Percentiles rank a stretch among this genome's conserved stretches.
These are phyloP conservation scores for Xanthoparmelia taractica DNA, from an alignment of 495 filamentous ascomycete species.

Conservation along the genomic window DNA sequence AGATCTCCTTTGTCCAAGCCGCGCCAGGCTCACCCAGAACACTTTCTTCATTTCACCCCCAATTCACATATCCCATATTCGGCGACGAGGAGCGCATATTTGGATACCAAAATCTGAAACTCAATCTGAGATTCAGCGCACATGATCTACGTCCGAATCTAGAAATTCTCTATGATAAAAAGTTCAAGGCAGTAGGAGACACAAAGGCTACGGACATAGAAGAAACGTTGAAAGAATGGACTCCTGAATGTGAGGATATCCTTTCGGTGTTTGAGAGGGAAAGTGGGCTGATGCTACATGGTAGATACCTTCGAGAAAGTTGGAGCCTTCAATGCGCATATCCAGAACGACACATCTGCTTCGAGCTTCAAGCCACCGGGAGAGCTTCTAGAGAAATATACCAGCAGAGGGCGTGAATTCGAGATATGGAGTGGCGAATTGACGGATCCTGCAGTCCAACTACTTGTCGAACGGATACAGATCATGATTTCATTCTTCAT, in stretches of 20 bases:
- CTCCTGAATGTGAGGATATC: slow-evolving; percentile 53
- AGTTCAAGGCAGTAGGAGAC: slow-evolving; percentile 66
- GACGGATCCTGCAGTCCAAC: slow-evolving; percentile 48
- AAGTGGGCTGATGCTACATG: neutral
- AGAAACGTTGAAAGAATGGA: slow-evolving; percentile 54
- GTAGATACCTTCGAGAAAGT: slow-evolving; percentile 56
- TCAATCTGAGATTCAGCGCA: slow-evolving; percentile 70
- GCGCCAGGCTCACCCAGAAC: slow-evolving; percentile 47
- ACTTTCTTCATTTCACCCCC: slow-evolving; percentile 65
- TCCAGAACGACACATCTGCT: slow-evolving; percentile 45
- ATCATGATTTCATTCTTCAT: slow-evolving; percentile 82
- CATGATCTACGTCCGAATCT: slow-evolving; percentile 74
- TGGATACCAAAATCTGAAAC: slow-evolving; percentile 71
- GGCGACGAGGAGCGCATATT: slow-evolving; percentile 86
- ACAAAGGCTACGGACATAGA: slow-evolving; percentile 59
- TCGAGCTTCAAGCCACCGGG: slow-evolving; percentile 57
- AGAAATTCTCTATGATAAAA: slow-evolving; percentile 60
- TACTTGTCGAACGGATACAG: slow-evolving; percentile 68
- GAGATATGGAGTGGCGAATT: slow-evolving; percentile 57
- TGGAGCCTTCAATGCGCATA: slow-evolving; percentile 49
- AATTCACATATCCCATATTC: slow-evolving; percentile 87
- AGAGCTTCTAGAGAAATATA: slow-evolving; percentile 46
- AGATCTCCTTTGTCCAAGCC: slow-evolving; percentile 60
- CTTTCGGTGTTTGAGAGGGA: no score
- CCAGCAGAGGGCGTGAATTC: slow-evolving; percentile 42